Conservation (phyloP, 257 asterid genomes). For the Oldenlandia corymbosa region DNA sequence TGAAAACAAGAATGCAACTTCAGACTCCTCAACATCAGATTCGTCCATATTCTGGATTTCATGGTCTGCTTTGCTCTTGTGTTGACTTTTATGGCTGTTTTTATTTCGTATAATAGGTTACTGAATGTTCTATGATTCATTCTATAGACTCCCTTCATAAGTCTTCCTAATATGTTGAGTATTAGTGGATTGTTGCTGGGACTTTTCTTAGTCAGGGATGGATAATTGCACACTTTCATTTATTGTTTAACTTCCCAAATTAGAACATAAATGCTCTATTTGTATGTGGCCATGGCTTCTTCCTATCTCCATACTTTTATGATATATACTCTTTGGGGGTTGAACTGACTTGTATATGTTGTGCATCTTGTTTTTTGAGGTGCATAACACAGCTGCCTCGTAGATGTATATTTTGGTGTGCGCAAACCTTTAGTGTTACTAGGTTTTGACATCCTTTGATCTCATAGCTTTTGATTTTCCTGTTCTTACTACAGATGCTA, state of each 20-base stretch:
- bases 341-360: neutral
- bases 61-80: conserved; percentile 49
- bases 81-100: conserved; percentile 7
- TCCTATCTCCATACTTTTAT: neutral
- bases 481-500: conserved; percentile 66
- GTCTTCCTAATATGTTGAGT: too few species aligned
- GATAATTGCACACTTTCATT: too few species aligned
- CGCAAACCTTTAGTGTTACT: neutral
- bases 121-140: too few species aligned
- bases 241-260: too few species aligned
- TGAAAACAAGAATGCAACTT: conserved; percentile 96
- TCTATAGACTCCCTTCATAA: neutral
- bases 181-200: too few species aligned
- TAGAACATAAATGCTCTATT: too few species aligned
- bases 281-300: neutral
- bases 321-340: neutral
- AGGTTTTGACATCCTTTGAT: conserved; percentile 2
- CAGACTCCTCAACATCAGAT: conserved; percentile 70
- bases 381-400: neutral
- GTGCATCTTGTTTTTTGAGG: neutral
- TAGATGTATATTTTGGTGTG: neutral
- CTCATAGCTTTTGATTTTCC: conserved; percentile 8
- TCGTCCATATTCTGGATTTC: conserved; percentile 82
- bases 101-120: too few species aligned
- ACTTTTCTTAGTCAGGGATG: too few species aligned